Percentiles rank a stretch among this genome's conserved stretches.
These are phyloP conservation scores for Paecilomyces niveus DNA, from an alignment of 2,329 filamentous ascomycete genomes.

Conservation along the genomic window DNA sequence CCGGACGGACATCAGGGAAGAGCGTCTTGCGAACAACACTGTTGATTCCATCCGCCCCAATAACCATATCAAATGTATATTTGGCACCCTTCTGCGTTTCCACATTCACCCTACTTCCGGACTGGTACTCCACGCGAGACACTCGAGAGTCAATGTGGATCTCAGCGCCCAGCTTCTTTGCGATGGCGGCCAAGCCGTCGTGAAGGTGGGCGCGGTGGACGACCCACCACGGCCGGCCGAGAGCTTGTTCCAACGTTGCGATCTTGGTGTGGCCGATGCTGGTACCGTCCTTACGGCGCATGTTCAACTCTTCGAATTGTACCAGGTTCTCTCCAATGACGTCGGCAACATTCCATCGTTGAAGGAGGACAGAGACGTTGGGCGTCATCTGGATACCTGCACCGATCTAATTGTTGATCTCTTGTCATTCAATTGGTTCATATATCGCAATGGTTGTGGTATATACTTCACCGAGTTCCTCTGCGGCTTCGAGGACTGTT, in stretches of 20 bases:
- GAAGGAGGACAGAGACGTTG: conserved; percentile 34
- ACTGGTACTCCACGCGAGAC: conserved; percentile 20
- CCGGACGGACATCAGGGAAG: conserved; percentile 36
- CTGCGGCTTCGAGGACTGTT: conserved; percentile 36
- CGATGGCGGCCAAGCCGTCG: conserved; percentile 34
- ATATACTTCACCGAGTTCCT: conserved; percentile 34
- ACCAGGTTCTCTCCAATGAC: conserved; percentile 37
- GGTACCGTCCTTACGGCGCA: conserved; percentile 33
- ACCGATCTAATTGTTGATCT: conserved; percentile 16
- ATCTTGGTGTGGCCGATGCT: conserved; percentile 31
- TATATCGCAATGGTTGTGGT: not conserved
- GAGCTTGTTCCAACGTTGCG: conserved; percentile 21
- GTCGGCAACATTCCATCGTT: conserved; percentile 33
- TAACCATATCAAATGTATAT: conserved; percentile 28
- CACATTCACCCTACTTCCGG: conserved; percentile 18
- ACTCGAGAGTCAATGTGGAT: conserved; percentile 34
- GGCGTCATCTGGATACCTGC: conserved; percentile 35
- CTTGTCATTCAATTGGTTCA: not conserved
- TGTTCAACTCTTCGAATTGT: conserved; percentile 32
- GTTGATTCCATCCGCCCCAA: conserved; percentile 39
- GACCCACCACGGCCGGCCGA: conserved; percentile 38
- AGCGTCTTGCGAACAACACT: conserved; percentile 32
- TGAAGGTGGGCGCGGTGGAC: conserved; percentile 45
- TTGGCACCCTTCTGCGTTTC: conserved; percentile 20
- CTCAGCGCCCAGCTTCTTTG: conserved; percentile 29